Percentiles rank a stretch among this genome's conserved stretches.
phyloP scores from a whole-genome alignment of 2,329 filamentous ascomycete genomes.

The Fusarium citri region DNA sequence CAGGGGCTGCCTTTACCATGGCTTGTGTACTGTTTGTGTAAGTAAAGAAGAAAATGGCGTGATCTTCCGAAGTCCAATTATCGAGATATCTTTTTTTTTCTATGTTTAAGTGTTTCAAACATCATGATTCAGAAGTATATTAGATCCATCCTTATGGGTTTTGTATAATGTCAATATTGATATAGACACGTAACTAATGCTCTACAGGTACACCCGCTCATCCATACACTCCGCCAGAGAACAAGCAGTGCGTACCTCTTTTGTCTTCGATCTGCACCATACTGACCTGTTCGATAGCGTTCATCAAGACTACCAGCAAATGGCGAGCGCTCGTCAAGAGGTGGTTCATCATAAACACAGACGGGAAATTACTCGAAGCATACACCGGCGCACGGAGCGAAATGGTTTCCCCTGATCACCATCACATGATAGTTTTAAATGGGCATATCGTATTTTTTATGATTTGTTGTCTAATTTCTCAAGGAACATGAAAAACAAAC shows the following conservation, averaged over 20 bases:
- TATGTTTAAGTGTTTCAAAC: too few species aligned
- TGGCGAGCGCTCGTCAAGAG: constrained; percentile 27
- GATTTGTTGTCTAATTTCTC: constrained; percentile 38
- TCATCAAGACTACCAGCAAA: constrained; percentile 29
- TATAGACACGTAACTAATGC: constrained; percentile 6
- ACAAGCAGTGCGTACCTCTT: constrained; percentile 37
- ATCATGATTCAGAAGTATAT: not conserved
- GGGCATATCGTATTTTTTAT: constrained; percentile 33
- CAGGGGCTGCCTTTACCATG: constrained; percentile 66
- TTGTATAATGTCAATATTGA: not conserved
- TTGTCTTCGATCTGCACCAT: not conserved
- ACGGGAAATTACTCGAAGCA: constrained; percentile 1
- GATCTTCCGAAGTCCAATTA: constrained; percentile 10
- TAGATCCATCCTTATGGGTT: not conserved
- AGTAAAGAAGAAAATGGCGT: constrained; percentile 43
- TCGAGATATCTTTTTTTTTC: not conserved
- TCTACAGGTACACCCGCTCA: constrained; percentile 54
- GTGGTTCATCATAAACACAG: constrained; percentile 9
- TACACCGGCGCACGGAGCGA: constrained; percentile 26
- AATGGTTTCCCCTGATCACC: not conserved
- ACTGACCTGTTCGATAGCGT: constrained; percentile 21
- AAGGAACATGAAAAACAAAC: constrained; percentile 32
- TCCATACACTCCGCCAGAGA: constrained; percentile 56
- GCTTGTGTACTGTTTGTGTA: constrained; percentile 63
- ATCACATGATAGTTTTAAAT: constrained; percentile 6